A percentile compares a stretch with the other conserved stretches of the same genome.
Evolutionary conservation across 805 yeast genomes (phyloP).

Genomic region (Yamadazyma ubonensis): DNA sequence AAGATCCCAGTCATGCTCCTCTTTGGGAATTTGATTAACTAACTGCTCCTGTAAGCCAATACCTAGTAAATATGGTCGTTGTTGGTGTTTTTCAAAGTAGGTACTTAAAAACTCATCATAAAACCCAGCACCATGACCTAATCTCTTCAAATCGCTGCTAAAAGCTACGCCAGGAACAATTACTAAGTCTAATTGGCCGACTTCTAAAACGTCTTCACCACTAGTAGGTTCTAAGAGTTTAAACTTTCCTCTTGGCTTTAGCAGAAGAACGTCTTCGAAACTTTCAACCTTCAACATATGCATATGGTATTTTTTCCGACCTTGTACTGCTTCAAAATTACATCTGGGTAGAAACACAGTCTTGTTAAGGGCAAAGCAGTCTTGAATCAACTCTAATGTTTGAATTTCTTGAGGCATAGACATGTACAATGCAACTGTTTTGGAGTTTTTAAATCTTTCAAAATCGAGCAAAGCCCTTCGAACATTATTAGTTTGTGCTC

Average conservation of each 20-base stretch:
- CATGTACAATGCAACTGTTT: constrained; percentile 65
- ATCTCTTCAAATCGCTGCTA: constrained; percentile 47
- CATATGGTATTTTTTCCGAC: constrained; percentile 42
- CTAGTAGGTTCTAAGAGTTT: constrained; percentile 63
- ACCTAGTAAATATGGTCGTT: constrained; percentile 53
- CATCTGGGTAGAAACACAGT: constrained; percentile 60
- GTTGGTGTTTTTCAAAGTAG: constrained; percentile 19
- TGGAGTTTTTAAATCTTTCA: constrained; percentile 44
- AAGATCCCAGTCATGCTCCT: constrained; percentile 60
- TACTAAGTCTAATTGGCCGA: constrained; percentile 58
- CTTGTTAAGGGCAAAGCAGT: constrained; percentile 51
- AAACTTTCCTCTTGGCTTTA: constrained; percentile 69
- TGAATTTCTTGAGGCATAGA: constrained; percentile 73
- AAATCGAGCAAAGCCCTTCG: constrained; percentile 18
- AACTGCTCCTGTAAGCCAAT: constrained; percentile 66
- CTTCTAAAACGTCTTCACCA: constrained; percentile 27
- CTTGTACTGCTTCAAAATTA: constrained; percentile 24
- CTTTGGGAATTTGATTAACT: constrained; percentile 52
- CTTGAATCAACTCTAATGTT: constrained; percentile 53
- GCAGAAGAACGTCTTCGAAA: constrained; percentile 38
- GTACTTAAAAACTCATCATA: constrained; percentile 63
- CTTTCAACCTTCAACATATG: constrained; percentile 54
- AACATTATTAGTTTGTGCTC: constrained; percentile 26
- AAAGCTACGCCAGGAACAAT: constrained; percentile 88
- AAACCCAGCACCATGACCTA: constrained; percentile 94